phyloP scores from a whole-genome alignment of 257 asterid species.

The Mitragyna speciosa region DNA sequence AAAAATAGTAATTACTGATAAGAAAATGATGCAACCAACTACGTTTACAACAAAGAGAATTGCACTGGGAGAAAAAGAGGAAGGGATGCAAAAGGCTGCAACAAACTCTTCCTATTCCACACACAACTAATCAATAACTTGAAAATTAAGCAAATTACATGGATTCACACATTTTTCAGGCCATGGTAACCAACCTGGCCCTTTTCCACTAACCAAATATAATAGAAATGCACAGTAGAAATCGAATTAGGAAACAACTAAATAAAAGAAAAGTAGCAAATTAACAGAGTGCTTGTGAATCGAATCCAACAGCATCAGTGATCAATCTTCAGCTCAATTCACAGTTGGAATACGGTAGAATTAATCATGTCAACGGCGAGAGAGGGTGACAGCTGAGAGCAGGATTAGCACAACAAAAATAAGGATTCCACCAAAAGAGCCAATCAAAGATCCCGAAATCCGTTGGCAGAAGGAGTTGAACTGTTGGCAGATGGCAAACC shows the following conservation, averaged over 20 bases:
- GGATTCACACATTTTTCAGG: neutral
- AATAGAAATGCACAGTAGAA: neutral
- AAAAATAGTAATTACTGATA: too few relatives aligned
- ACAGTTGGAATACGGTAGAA: neutral
- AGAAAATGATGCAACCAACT: neutral
- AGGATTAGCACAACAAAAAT: slow-evolving; percentile 47
- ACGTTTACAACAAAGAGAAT: neutral
- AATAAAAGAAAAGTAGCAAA: neutral
- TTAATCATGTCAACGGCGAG: slow-evolving; percentile 38
- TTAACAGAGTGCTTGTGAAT: neutral
- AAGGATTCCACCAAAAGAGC: slow-evolving; percentile 55
- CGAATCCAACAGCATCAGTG: neutral
- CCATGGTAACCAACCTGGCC: neutral
- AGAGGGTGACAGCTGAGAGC: slow-evolving; percentile 47
- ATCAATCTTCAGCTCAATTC: neutral
- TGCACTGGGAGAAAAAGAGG: neutral
- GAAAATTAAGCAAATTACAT: neutral
- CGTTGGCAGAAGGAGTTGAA: slow-evolving; percentile 69
- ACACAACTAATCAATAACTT: neutral
- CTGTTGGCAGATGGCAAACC: slow-evolving; percentile 82
- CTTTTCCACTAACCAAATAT: neutral
- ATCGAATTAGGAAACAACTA: neutral
- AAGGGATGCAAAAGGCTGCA: neutral
- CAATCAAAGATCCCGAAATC: slow-evolving; percentile 63
- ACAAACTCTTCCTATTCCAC: neutral